These are phyloP conservation scores for Candida pseudoglaebosa DNA, from an alignment of 805 yeast genomes.

Conservation along the genomic window DNA sequence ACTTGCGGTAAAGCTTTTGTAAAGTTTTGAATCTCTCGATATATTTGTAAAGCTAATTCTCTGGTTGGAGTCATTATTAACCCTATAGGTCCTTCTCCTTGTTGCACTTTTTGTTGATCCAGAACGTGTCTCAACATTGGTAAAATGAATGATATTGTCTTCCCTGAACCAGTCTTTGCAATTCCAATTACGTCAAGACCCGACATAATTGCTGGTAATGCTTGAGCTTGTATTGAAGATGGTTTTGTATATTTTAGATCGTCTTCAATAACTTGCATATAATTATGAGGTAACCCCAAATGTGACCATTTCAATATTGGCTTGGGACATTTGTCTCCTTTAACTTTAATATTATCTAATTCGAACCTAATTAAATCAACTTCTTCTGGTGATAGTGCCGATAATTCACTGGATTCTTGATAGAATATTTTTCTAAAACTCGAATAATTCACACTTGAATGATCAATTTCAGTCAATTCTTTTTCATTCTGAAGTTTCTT, in stretches of 20 bases:
- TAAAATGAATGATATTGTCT: conserved; percentile 80
- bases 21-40: conserved; percentile 61
- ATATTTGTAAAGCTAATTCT: conserved; percentile 83
- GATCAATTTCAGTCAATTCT: conserved; percentile 46
- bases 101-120: conserved; percentile 55
- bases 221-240: conserved; percentile 87
- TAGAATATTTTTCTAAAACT: conserved; percentile 64
- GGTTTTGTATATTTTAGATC: conserved; percentile 56
- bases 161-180: conserved; percentile 96
- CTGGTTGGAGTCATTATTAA: conserved; percentile 86
- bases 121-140: conserved; percentile 83
- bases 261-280: conserved; percentile 49
- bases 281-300: conserved; percentile 65
- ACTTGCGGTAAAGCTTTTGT: conserved; percentile 43
- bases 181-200: conserved; percentile 91
- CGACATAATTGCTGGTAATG: conserved; percentile 84
- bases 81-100: conserved; percentile 70
- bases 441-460: conserved; percentile 41
- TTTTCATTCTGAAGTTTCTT: conserved; percentile 45
- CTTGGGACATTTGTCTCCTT: conserved; percentile 53
- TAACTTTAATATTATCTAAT: conserved; percentile 62
- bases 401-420: conserved; percentile 52
- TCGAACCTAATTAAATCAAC: conserved; percentile 48
- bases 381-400: conserved; percentile 48
- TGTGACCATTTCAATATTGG: conserved; percentile 81